Evolutionary conservation across 352 stramenopile species (phyloP), one percentile per base, ranked within the genome.

Genomic region (Albugo candida): DNA sequence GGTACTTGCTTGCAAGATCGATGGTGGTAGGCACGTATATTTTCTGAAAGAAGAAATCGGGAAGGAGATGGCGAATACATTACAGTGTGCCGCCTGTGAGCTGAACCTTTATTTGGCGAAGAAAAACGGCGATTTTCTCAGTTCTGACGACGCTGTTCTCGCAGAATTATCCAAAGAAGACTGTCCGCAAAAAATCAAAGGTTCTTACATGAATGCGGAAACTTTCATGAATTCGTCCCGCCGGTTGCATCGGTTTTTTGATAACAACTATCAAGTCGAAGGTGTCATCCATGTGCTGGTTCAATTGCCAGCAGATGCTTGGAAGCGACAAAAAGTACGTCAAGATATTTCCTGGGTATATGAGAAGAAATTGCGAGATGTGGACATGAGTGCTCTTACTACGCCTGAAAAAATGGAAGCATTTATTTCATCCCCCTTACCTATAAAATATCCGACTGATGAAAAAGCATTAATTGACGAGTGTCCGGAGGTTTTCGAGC

Each of bases 221-320:
- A n/a, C n/a, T n/a, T n/a, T n/a, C n/a, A 56, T 53, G 51, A 24
- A 52, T 47, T 36, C 51, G 13, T 47, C 1, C 8, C 53, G 37
- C 45, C 35, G 51, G 45, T 40, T 56, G 14, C 40, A 35, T 40
- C 27, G 45, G 13, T 53, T 41, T 36, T 41, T 36, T 36, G n/a
- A 53, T 40, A 27, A 52, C 43, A 39, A 51, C 41, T 16, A 17
- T 40, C 36, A 21, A 41, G 34, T 17, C 5, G 52, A 53, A 45
- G 52, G 43, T 19, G 45, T 54, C 45, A 54, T 54, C 41, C 44
- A 54, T 36, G 41, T 58, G 36, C 42, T 58, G 46, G 39, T 58
- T 1, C 41, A 16, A n/a, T 20, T 53, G 35, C 45, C 37, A n/a
- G 21, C 17, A 43, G 8, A 3, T 43, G 38, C 3, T 43, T 43